These are phyloP conservation scores for Cymbopogon flexuosus DNA, from an alignment of 202 grass and related monocot species.

Conservation along the genomic window DNA sequence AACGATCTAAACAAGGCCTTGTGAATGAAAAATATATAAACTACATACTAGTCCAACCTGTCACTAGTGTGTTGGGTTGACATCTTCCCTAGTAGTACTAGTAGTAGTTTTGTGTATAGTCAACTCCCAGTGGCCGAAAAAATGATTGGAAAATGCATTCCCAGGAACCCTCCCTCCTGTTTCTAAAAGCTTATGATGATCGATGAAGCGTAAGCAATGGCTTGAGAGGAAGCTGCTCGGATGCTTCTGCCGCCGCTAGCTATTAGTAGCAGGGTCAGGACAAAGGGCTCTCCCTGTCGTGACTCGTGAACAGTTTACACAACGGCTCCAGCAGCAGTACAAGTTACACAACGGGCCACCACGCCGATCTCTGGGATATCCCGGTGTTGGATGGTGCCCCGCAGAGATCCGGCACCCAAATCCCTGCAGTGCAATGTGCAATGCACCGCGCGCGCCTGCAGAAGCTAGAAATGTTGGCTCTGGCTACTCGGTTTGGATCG, in stretches of 20 bases:
- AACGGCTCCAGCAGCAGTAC: not conserved
- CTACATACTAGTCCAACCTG: not conserved
- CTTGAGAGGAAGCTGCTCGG: not conserved
- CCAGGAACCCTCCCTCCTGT: too few species aligned
- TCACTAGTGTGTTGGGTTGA: not conserved
- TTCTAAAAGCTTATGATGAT: too few species aligned
- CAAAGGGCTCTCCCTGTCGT: not conserved
- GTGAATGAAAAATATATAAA: not conserved
- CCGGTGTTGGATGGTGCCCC: conserved; percentile 17
- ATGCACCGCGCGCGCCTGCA: not conserved
- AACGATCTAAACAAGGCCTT: too few species aligned
- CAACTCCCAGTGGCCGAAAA: too few species aligned
- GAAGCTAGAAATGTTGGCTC: too few species aligned
- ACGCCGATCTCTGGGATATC: conserved; percentile 10
- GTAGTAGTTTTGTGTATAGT: too few species aligned
- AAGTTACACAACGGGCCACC: not conserved
- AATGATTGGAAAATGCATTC: too few species aligned
- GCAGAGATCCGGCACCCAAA: conserved; percentile 1
- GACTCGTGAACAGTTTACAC: not conserved
- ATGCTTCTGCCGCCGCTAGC: not conserved
- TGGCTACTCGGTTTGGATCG: too few species aligned
- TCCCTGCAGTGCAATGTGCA: not conserved
- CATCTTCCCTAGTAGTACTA: too few species aligned
- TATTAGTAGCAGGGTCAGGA: not conserved
- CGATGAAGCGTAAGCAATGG: too few species aligned